Evolutionary conservation across 1,284 basidiomycete genomes (phyloP).

Genomic region (Leccinum fallax): DNA sequence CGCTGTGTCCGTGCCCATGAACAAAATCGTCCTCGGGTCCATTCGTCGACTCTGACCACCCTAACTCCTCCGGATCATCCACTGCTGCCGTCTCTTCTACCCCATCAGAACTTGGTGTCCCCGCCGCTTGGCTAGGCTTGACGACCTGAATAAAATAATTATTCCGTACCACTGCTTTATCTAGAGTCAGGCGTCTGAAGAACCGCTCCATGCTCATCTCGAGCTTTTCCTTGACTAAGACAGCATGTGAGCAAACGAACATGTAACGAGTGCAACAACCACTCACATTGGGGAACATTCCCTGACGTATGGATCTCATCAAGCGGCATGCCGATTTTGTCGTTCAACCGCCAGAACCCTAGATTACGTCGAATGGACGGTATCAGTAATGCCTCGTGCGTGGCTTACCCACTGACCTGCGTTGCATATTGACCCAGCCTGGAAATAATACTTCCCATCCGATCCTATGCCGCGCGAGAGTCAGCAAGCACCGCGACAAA

Average conservation of each 20-base stretch:
- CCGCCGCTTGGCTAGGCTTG: constrained; percentile 14
- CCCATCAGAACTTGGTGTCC: constrained; percentile 10
- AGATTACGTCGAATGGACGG: constrained; percentile 5
- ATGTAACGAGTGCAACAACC: background rate
- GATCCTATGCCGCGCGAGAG: constrained; percentile 39
- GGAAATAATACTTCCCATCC: constrained; percentile 71
- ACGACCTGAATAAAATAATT: constrained; percentile 71
- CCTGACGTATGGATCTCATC: constrained; percentile 69
- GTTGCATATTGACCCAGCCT: constrained; percentile 70
- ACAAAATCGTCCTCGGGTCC: constrained; percentile 62
- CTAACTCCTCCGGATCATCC: constrained; percentile 62
- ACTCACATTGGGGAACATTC: constrained; percentile 70
- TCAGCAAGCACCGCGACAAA: constrained; percentile 24
- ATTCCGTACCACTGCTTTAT: constrained; percentile 70
- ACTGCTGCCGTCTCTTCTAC: constrained; percentile 9
- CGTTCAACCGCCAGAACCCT: constrained; percentile 78
- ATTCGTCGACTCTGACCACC: constrained; percentile 67
- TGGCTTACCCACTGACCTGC: constrained; percentile 45
- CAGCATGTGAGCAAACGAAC: constrained; percentile 22
- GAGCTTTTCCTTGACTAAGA: constrained; percentile 61
- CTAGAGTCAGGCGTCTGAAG: constrained; percentile 62
- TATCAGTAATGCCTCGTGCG: constrained; percentile 3
- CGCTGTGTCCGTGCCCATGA: constrained; percentile 38
- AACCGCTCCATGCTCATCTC: constrained; percentile 67
- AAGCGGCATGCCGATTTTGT: constrained; percentile 72